Conservation (phyloP, 2,329 filamentous ascomycete species). For the Phoma sp. region DNA sequence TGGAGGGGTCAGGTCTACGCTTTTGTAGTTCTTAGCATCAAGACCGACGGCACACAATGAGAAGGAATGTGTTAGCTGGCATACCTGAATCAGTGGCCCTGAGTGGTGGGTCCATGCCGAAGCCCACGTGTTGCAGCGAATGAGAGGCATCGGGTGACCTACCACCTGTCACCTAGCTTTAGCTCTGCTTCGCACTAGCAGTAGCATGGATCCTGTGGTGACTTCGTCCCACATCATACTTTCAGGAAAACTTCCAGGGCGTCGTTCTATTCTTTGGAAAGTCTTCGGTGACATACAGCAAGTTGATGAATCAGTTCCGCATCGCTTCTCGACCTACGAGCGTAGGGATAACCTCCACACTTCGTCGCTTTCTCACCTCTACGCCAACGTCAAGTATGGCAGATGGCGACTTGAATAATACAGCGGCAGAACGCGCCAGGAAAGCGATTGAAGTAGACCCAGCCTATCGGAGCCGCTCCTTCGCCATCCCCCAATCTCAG, state of each 20-base stretch:
- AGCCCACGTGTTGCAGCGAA: background rate
- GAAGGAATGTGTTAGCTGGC: background rate
- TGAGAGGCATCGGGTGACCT: constrained; percentile 7
- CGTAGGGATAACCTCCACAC: background rate
- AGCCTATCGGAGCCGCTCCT: constrained; percentile 29
- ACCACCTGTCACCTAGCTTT: background rate
- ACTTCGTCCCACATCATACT: background rate
- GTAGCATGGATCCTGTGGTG: constrained; percentile 1
- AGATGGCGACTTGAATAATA: constrained; percentile 38
- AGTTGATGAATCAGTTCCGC: constrained; percentile 4
- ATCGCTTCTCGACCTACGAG: background rate
- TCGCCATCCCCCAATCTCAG: constrained; percentile 55
- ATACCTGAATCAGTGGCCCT: background rate
- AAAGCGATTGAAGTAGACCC: constrained; percentile 21
- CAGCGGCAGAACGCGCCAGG: constrained; percentile 24
- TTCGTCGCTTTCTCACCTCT: constrained; percentile 1
- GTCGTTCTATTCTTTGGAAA: background rate
- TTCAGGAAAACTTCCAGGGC: background rate
- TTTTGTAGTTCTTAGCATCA: background rate
- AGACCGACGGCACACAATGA: background rate
- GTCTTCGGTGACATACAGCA: background rate
- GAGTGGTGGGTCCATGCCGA: background rate
- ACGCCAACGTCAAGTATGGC: constrained; percentile 8
- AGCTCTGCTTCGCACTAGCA: background rate
- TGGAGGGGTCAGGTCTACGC: background rate